Evolutionary conservation across 1,284 basidiomycete genomes (phyloP).

Genomic region (Ganoderma lingzhi): DNA sequence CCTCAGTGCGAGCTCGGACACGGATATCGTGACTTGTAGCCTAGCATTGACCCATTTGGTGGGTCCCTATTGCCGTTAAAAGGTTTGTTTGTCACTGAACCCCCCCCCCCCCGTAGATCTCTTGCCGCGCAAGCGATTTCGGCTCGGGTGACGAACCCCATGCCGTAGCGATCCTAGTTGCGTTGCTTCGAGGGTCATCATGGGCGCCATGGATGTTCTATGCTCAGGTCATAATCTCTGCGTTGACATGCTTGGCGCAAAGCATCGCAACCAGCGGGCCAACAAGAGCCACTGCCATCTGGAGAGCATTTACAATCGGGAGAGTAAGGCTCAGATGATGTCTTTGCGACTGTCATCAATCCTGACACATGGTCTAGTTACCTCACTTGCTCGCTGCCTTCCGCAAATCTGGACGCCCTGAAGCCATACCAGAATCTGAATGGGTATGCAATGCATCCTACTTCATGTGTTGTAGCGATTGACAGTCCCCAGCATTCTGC

Average conservation of each 20-base stretch:
- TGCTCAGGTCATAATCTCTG: constrained; percentile 69
- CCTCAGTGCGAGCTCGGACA: constrained; percentile 62
- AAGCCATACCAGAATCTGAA: constrained; percentile 58
- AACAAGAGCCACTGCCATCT: constrained; percentile 53
- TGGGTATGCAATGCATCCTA: constrained; percentile 51
- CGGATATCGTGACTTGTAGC: constrained; percentile 69
- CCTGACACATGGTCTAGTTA: constrained; percentile 51
- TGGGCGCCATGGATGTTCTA: constrained; percentile 75
- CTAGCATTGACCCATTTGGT: constrained; percentile 68
- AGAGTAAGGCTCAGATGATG: constrained; percentile 53
- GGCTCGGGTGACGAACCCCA: constrained; percentile 67
- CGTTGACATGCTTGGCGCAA: constrained; percentile 68
- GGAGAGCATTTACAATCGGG: constrained; percentile 77
- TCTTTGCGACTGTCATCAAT: background rate
- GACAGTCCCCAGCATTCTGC: constrained; percentile 55
- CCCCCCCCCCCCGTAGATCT: constrained; percentile 50
- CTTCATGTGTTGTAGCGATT: constrained; percentile 15
- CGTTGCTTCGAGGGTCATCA: constrained; percentile 67
- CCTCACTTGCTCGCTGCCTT: constrained; percentile 64
- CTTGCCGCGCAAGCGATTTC: constrained; percentile 62
- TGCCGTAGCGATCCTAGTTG: constrained; percentile 63
- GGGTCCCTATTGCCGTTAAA: constrained; percentile 32
- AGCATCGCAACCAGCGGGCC: constrained; percentile 44
- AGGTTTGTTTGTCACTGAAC: background rate
- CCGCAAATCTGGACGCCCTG: constrained; percentile 59